Evolutionary conservation across 164 flowering plant genomes (phyloP), one percentile per base, ranked within the genome.

Genomic region (Berberis vulgaris): DNA sequence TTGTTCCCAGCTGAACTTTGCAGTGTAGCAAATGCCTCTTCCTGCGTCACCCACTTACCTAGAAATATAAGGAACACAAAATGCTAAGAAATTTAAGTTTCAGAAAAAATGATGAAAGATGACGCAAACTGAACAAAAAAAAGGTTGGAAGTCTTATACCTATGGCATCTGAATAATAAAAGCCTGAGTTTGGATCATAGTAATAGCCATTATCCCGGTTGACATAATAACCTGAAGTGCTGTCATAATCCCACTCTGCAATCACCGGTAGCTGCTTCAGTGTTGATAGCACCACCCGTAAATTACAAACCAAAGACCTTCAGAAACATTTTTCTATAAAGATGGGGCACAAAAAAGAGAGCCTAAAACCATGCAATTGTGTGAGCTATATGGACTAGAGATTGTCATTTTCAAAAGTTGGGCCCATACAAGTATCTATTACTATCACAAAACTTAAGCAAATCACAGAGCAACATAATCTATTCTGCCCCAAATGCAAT

Each of bases 1-100:
- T 26, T 26, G 26, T 26, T 26, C 26, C 41, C 71, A 38, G 80
- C 71, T 26, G 88, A 71, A 74, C 40, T 75, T 60, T 73, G 76
- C 43, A 71, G 42, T 44, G 81, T 47, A 12, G 86, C 63, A 50
- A 82, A 78, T 61, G 89, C 97, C 73, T 88, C 92, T 72, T 83
- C 92, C 76, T 72, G 86, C 41, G 87, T 73, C 71, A 86, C 92
- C 98, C 97, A 90, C 70, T 83, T 88, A 50, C 98, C 98, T 93
- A 80, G 72, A 26, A 26, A 26, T 26, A 26, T 26, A 0, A 26
- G 26, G 26, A 26, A 26, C 26, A 26, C 26, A 26, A 0, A 26
- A 26, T 26, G 26, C 59, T 40, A 46, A 40, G 13, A 61, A 66
- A 54, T 3, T 26, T 26, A 26, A 26, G 26, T 26, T 26, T 26